phyloP scores from a whole-genome alignment of 805 yeast genomes.

The Ogataea chonburiensis region DNA sequence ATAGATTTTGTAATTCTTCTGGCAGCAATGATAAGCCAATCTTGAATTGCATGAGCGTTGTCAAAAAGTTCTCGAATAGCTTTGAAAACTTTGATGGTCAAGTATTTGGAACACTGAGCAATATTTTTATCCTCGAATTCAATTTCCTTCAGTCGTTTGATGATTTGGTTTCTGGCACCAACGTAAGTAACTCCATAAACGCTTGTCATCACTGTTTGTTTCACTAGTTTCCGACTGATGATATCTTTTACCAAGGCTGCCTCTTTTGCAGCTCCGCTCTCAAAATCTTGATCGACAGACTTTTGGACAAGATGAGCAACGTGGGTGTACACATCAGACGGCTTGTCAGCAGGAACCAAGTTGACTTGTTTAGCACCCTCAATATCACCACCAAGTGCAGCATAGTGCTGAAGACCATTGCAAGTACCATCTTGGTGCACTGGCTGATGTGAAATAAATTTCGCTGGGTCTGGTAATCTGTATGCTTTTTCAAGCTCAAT shows the following conservation, averaged over 20 bases:
- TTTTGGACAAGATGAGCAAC: constrained; percentile 65
- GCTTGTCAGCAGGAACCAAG: constrained; percentile 65
- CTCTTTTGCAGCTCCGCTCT: constrained; percentile 51
- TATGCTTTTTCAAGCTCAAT: constrained; percentile 63
- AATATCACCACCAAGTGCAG: constrained; percentile 81
- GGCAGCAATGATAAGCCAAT: constrained; percentile 92
- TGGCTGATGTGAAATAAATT: constrained; percentile 68
- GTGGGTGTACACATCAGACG: constrained; percentile 73
- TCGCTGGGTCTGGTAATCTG: constrained; percentile 60
- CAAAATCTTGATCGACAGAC: constrained; percentile 54
- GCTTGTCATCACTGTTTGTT: constrained; percentile 97
- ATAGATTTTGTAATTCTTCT: constrained; percentile 74
- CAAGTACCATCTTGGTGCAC: constrained; percentile 88
- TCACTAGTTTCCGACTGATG: constrained; percentile 83
- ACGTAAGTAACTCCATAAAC: constrained; percentile 95
- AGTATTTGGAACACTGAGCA: constrained; percentile 49
- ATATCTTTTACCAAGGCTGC: constrained; percentile 59
- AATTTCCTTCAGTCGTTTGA: constrained; percentile 65
- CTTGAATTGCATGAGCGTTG: constrained; percentile 94
- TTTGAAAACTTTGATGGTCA: constrained; percentile 75
- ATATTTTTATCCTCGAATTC: constrained; percentile 42
- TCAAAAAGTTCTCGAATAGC: constrained; percentile 82
- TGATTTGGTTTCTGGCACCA: constrained; percentile 90
- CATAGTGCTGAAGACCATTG: constrained; percentile 83
- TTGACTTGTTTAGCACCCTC: constrained; percentile 84